phyloP scores from a whole-genome alignment of 2,329 filamentous ascomycete species.

The Colletotrichum navitas region DNA sequence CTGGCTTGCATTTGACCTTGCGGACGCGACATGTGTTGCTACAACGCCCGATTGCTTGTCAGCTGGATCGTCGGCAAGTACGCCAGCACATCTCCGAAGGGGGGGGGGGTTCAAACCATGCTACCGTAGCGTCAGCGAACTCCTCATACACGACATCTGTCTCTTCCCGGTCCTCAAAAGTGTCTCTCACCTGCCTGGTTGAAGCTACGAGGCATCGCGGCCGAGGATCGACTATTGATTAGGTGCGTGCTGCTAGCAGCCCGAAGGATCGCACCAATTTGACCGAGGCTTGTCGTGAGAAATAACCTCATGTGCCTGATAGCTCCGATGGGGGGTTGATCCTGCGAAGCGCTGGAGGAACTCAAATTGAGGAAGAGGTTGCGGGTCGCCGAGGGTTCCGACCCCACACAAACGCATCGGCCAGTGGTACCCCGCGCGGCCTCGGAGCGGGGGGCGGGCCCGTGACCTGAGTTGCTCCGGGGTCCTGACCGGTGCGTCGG shows the following conservation, averaged over 20 bases:
- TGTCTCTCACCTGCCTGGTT: constrained; percentile 31
- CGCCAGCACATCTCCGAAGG: neutral
- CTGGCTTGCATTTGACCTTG: constrained; percentile 52
- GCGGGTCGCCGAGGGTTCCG: neutral
- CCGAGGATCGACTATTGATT: neutral
- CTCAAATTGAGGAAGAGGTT: neutral
- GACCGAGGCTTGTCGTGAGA: neutral
- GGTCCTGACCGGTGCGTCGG: constrained; percentile 13
- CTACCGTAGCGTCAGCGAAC: neutral
- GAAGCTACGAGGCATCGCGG: constrained; percentile 27
- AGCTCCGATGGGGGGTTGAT: neutral
- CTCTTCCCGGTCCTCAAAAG: neutral
- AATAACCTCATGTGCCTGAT: neutral
- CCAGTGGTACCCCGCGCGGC: constrained; percentile 17
- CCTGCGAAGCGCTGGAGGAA: neutral
- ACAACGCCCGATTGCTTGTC: neutral
- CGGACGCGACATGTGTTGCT: constrained; percentile 55
- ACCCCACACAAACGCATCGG: neutral
- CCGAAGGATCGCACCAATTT: neutral
- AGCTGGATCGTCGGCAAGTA: neutral
- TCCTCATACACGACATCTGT: neutral
- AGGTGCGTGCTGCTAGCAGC: neutral
- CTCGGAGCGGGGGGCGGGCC: constrained; percentile 18
- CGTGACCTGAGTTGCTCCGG: neutral
- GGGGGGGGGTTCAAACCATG: neutral